Evolutionary conservation across 1,284 basidiomycete genomes (phyloP), one percentile per base, ranked within the genome.

Genomic region (Mycosarcoma mackinlayi): DNA sequence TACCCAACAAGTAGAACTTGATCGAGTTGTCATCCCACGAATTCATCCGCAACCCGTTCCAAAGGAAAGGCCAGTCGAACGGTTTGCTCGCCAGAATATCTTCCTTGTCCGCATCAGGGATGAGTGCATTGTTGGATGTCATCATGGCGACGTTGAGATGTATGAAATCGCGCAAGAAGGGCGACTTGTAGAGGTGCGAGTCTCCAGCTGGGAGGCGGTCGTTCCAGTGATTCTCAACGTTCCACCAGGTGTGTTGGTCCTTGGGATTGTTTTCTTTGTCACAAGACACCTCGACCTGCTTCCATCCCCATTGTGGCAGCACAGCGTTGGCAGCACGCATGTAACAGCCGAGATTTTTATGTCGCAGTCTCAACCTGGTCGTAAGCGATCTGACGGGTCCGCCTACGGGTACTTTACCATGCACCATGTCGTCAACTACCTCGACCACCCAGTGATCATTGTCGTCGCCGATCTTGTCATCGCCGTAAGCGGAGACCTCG

Each of bases 91-190:
- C 94, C 48, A 98, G 88, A 75, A 97, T 93, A 82, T 98, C 95
- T 75, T 94, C 92, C 85, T 98, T 98, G 86, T 98, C 95, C 0
- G 94, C 92, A 78, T 98, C 94, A 0, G 95, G 95, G 40, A 98
- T 85, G 52, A 98, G 89, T 0, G 96, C 94, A 83, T 98, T 98
- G 86, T 98, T 98, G 5, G 94, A 96, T 0, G 94, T 97, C 93
- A 96, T 95, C 96, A 98, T 98, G 14, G 94, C 95, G 14, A 98
- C 92, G 79, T 98, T 98, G 58, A 98, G 88, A 83, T 98, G 95
- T 89, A 93, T 94, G 84, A 98, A 98, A 84, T 98, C 95, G 55
- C 91, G 90, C 55, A 97, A 85, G 87, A 98, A 98, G 0, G 94
- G 91, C 3, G 95, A 96, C 39, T 86, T 87, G 86, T 95, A 96